phyloP scores from a whole-genome alignment of 2,329 filamentous ascomycete genomes.

The Juglanconis oblonga region DNA sequence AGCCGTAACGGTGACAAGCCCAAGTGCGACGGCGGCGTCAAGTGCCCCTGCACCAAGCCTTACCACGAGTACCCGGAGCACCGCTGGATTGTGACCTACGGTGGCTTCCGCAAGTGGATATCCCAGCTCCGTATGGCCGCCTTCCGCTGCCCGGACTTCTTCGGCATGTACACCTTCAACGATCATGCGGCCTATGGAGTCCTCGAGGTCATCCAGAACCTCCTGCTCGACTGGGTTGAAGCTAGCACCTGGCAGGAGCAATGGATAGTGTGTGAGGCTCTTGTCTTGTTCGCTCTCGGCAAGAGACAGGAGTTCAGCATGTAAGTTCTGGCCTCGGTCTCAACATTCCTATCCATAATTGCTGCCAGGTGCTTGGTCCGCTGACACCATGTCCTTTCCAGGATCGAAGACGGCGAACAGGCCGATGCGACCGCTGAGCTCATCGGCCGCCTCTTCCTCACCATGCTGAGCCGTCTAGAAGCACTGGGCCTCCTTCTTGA shows the following conservation, averaged over 20 bases:
- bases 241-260: slow-evolving; percentile 30
- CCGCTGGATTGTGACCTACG: slow-evolving; percentile 29
- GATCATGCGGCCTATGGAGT: slow-evolving; percentile 37
- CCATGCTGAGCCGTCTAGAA: slow-evolving; percentile 36
- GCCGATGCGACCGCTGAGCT: slow-evolving; percentile 22
- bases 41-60: slow-evolving; percentile 28
- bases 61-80: slow-evolving; percentile 30
- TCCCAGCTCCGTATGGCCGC: slow-evolving; percentile 20
- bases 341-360: background rate
- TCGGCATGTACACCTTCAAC: slow-evolving; percentile 41
- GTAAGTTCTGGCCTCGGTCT: slow-evolving; percentile 17
- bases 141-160: slow-evolving; percentile 34
- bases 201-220: slow-evolving; percentile 41
- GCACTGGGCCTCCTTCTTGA: slow-evolving; percentile 28
- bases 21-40: slow-evolving; percentile 3
- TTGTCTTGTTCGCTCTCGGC: slow-evolving; percentile 27
- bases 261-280: slow-evolving; percentile 38
- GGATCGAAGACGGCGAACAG: slow-evolving; percentile 27
- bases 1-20: background rate
- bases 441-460: slow-evolving; percentile 34
- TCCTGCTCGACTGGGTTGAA: slow-evolving; percentile 34
- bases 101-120: slow-evolving; percentile 27
- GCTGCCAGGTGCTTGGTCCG: background rate
- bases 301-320: slow-evolving; percentile 16
- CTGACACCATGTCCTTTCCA: slow-evolving; percentile 12